Base-by-base conservation (phyloP, 345 rosid species). In the Eucalyptus erythrocorys region DNA sequence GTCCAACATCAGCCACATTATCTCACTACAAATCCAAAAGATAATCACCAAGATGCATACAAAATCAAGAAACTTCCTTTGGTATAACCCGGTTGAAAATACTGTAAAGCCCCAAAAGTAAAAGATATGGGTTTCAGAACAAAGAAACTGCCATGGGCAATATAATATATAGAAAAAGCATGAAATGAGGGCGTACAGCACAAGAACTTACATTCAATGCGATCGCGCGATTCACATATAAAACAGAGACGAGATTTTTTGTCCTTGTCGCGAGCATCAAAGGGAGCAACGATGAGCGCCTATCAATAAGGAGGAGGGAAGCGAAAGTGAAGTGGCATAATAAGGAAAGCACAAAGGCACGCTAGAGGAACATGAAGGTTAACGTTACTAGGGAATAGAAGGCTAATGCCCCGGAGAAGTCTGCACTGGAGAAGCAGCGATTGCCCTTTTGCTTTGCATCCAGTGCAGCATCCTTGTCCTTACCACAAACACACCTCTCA, bases 241-340 rank as follows among this genome's bases (percentile, higher is more conserved):
- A 91, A 45, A 95, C 90, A 13, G 99, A 97, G 76, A 94, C 94
- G 82, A 97, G 95, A 94, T 92, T 94, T 90, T n/a, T 91, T 97
- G 51, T 90, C 96, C 85, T 12, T 88, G n/a, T 95, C 98, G 66
- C 87, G 88, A 89, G 92, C 92, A 85, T 91, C 91, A 51, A 68
- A 30, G 27, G 98, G 99, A 92, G 99, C 96, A 89, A 93, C 88
- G 49, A 97, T 95, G 87, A 96, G 93, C 49, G 99, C 99, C 95
- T 95, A 86, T 76, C 42, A 22, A 76, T 40, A 51, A 37, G 27
- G 59, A 71, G 76, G 42, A 17, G 32, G 86, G 55, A 26, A 12
- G 10, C 45, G 51, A 79, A 7, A 32, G 86, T 50, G 34, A 86
- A 59, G 79, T 55, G 11, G 49, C 59, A 26, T 42, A 37, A 51